Evolutionary conservation across 441 rosid genomes (phyloP), one percentile per base, ranked within the genome.

Genomic region (Monsonia emarginata): DNA sequence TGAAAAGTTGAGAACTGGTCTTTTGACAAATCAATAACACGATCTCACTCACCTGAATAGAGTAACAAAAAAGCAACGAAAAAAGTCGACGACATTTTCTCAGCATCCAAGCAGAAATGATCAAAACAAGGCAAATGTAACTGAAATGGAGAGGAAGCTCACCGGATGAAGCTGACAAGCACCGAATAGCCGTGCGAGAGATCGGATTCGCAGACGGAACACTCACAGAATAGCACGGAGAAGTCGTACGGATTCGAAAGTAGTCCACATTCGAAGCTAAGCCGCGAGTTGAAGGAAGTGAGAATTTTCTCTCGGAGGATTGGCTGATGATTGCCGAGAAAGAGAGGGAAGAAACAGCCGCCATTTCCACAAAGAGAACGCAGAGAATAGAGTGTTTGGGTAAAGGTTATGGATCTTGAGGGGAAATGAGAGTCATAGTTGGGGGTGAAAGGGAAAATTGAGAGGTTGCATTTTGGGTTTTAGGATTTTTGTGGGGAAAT

Each of bases 321-420:
- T 80, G 88, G 28, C 78, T 79, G 6, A 48, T 6, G 14, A 89
- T 67, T 7, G 92, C 82, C 44, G 91, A 68, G 68, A 89, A 84
- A 13, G 91, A 86, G 26, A 89, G 74, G 7, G 88, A 84, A 74
- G 87, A 74, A 54, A 89, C 81, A n/a, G 93, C 77, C 67, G 96
- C 96, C 95, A 88, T 86, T 65, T 1, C 42, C 26, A 48, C 19
- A n/a, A n/a, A 42, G 50, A 42, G 50, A 42, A 22, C 1, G 9
- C 2, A 46, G 50, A 42, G 54, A 46, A 4, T 2, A 5, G 0
- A 5, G 24, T 10, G 4, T 26, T 22, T 54, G 50, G 22, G 10
- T 13, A 4, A 24, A 34, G 60, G 28, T 42, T 63, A 54, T 7
- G 26, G 16, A 28, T 9, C 25, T 31, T 30, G 32, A 57, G 46